Conservation (phyloP, 129 eudicot species). For the Smallanthus sonchifolius region DNA sequence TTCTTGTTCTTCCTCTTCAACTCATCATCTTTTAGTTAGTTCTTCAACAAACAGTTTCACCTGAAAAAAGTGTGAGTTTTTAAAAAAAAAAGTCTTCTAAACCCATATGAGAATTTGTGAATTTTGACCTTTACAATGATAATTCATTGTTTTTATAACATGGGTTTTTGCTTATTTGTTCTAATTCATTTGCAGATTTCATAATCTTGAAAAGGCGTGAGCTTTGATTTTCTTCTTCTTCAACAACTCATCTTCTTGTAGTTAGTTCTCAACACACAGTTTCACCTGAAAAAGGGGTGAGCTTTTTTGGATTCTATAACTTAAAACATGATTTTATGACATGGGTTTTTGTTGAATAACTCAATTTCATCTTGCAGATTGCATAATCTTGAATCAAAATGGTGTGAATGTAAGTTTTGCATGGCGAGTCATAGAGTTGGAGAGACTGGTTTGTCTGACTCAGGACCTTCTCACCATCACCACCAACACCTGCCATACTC, state of each 20-base stretch:
- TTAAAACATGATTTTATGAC: background rate
- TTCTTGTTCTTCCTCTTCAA: background rate
- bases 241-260: background rate
- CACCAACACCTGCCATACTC: slow-evolving; percentile 65
- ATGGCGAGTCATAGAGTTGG: slow-evolving; percentile 92
- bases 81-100: too few relatives aligned
- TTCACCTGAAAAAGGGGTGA: slow-evolving; percentile 12
- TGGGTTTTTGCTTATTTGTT: background rate
- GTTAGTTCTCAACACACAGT: slow-evolving; percentile 16
- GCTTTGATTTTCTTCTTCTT: background rate
- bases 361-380: slow-evolving; percentile 17
- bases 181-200: background rate
- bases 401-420: slow-evolving; percentile 45
- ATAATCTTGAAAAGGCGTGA: background rate
- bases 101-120: background rate
- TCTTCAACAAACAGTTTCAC: background rate
- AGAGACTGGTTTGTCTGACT: slow-evolving; percentile 46
- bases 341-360: slow-evolving; percentile 12
- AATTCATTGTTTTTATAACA: background rate
- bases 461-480: slow-evolving; percentile 48
- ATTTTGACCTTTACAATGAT: background rate
- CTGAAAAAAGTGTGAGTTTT: background rate
- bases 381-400: slow-evolving; percentile 33
- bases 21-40: slow-evolving; percentile 6
- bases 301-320: background rate